These are phyloP conservation scores for Diaporthe vaccinii DNA, from an alignment of 2,329 filamentous ascomycete species.

Conservation along the genomic window DNA sequence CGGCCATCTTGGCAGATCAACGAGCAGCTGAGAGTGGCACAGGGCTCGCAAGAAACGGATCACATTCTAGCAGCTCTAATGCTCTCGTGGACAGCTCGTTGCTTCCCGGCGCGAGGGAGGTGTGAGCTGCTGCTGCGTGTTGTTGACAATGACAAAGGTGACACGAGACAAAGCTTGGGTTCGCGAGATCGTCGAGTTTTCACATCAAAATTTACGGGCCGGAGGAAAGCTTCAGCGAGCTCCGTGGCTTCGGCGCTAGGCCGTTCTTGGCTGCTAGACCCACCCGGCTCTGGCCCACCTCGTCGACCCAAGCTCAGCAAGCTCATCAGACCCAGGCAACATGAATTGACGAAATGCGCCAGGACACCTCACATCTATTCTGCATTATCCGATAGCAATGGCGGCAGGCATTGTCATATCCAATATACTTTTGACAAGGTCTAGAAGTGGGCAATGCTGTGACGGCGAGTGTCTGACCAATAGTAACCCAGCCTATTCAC, in stretches of 20 bases:
- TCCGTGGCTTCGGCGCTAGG: slow-evolving; percentile 13
- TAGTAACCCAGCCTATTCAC: neutral
- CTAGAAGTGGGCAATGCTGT: neutral
- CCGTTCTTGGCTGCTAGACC: neutral
- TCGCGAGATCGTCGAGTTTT: slow-evolving; percentile 29
- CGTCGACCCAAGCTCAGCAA: too few species aligned
- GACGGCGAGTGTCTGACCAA: neutral
- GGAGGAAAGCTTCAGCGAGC: slow-evolving; percentile 31
- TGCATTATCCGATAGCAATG: neutral
- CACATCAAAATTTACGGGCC: slow-evolving; percentile 15
- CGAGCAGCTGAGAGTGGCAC: slow-evolving; percentile 34
- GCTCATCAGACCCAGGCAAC: too few species aligned
- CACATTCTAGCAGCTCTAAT: slow-evolving; percentile 39
- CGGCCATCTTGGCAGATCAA: slow-evolving; percentile 44
- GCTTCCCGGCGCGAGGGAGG: neutral
- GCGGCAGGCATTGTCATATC: neutral
- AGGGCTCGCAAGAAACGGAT: slow-evolving; percentile 43
- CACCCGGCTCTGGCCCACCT: neutral
- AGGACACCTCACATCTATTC: too few species aligned
- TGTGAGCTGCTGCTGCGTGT: slow-evolving; percentile 18
- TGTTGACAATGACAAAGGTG: slow-evolving; percentile 19
- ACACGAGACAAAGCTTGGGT: neutral
- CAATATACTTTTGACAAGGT: neutral
- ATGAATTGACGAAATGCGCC: too few species aligned
- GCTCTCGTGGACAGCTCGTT: neutral